These are phyloP conservation scores for Neltuma alba DNA, from an alignment of 306 rosid species.

Conservation along the genomic window DNA sequence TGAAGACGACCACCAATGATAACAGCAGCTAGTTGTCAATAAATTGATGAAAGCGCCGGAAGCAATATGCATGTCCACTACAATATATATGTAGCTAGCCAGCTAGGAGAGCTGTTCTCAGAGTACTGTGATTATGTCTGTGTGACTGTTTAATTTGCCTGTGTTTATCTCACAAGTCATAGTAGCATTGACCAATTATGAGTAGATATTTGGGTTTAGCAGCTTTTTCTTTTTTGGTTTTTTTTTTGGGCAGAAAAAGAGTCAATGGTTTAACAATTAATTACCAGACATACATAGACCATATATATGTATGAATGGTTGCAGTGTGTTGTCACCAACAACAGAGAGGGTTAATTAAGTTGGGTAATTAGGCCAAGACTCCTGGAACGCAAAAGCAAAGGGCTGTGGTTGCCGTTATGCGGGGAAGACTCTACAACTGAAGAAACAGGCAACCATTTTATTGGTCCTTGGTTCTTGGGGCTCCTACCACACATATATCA, in stretches of 20 bases:
- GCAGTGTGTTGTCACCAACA: background rate
- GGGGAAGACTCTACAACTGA: too few relatives aligned
- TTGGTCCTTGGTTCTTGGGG: too few relatives aligned
- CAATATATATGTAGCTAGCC: background rate
- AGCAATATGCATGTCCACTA: background rate
- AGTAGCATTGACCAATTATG: background rate
- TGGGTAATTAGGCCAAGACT: background rate
- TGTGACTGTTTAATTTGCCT: too few relatives aligned
- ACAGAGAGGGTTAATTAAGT: too few relatives aligned
- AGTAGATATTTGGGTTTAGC: background rate
- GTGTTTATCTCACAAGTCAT: background rate
- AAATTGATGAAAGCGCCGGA: conserved; percentile 29
- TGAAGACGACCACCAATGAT: conserved; percentile 28
- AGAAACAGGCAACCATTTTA: too few relatives aligned
- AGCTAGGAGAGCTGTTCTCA: background rate
- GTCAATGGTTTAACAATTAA: background rate
- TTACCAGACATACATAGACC: background rate
- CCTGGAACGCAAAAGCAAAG: too few relatives aligned
- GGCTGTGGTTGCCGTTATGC: too few relatives aligned
- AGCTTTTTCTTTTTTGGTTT: too few relatives aligned
- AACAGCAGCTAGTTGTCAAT: background rate
- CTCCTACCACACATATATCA: too few relatives aligned
- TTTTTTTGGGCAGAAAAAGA: background rate
- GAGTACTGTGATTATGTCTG: background rate
- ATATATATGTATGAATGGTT: too few relatives aligned